Evolutionary conservation across 169 alveolate genomes (phyloP), one percentile per base, ranked within the genome.

Genomic region (Plasmodium knowlesi): DNA sequence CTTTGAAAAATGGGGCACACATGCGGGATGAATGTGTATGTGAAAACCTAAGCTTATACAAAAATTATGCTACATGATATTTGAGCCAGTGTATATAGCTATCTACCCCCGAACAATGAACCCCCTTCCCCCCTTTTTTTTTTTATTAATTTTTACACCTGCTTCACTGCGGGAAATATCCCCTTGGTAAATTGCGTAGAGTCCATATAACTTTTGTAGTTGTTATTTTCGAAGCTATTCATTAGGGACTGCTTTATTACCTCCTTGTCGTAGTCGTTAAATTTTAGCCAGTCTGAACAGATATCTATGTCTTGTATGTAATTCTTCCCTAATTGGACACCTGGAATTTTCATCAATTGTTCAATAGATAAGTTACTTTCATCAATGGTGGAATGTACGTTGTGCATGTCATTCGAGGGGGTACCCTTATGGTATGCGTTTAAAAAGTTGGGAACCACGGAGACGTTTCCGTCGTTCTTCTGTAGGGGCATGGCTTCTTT

Each of bases 301-400:
- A 89, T 80, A 19, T 89, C 82, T 28, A 89, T 50, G 46, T 67
- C 94, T 79, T 89, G 94, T 25, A 89, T 57, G 82, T 89, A 89
- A 34, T 89, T 89, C 34, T 78, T 89, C 6, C 94, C 94, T 61
- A 89, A 67, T 39, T 89, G 61, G 16, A 89, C 89, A 12, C 94
- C 94, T 57, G 94, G 94, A 41, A 89, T 89, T 57, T 89, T 89
- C 94, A 89, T 76, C 57, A 89, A 39, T 14, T 89, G 83, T 19
- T 89, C 94, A 1, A 89, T 57, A 53, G 82, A 1, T 22, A 89
- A 25, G 22, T 89, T 89, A 67, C 82, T 67, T 8, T 28, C 82
- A 57, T 89, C 90, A 41, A 79, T 88, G 70, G 72, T 14, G 41
- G 57, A 14, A 28, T 39, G 16, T 30, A 74, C 28, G 22, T 3